phyloP scores from a whole-genome alignment of 805 yeast species.

The Zygotorulaspora florentina region DNA sequence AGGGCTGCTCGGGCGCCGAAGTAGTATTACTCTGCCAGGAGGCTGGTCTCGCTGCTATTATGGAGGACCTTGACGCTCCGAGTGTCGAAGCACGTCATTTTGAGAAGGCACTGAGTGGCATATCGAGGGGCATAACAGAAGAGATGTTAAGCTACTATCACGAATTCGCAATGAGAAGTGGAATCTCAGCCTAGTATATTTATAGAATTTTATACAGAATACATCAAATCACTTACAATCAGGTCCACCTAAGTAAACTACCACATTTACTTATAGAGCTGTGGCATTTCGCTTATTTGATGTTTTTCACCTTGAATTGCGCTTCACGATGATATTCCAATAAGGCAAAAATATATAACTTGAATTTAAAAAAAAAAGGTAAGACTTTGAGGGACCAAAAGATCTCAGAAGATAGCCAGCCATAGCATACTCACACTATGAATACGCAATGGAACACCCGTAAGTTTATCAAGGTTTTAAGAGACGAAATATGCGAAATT shows the following conservation, averaged over 20 bases:
- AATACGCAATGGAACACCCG: slow-evolving; percentile 27
- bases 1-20: slow-evolving; percentile 97
- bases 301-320: too few relatives aligned
- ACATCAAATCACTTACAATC: too few relatives aligned
- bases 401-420: too few relatives aligned
- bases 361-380: too few relatives aligned
- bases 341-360: too few relatives aligned
- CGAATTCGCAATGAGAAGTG: slow-evolving; percentile 43
- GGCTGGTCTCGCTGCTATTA: slow-evolving; percentile 91
- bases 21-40: slow-evolving; percentile 88
- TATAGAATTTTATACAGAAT: neutral
- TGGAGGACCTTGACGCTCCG: slow-evolving; percentile 59
- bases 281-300: too few relatives aligned
- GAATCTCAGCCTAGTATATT: slow-evolving; percentile 28
- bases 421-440: slow-evolving; percentile 11
- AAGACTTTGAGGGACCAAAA: too few relatives aligned
- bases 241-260: too few relatives aligned
- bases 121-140: slow-evolving; percentile 74
- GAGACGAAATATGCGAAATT: slow-evolving; percentile 15
- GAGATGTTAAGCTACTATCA: slow-evolving; percentile 79
- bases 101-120: slow-evolving; percentile 59
- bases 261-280: too few relatives aligned
- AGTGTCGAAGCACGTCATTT: slow-evolving; percentile 64
- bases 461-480: slow-evolving; percentile 17
- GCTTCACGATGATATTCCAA: too few relatives aligned